phyloP scores from a whole-genome alignment of 2,329 filamentous ascomycete genomes.

The Penicillium occitanis region DNA sequence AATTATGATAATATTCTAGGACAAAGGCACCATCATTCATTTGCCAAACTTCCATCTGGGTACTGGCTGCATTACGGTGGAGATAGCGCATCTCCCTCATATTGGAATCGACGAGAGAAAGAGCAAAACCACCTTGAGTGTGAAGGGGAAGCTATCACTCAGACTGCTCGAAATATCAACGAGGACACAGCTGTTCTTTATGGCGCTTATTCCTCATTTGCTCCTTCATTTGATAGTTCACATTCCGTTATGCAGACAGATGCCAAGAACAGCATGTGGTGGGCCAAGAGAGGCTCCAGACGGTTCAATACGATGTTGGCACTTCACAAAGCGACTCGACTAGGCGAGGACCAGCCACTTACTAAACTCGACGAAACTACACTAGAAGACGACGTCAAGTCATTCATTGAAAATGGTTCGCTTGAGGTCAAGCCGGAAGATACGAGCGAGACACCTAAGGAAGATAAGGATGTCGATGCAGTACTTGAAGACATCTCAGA shows the following conservation, averaged over 20 bases:
- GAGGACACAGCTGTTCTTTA: conserved; percentile 40
- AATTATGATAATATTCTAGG: conserved; percentile 36
- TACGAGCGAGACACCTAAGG: conserved; percentile 12
- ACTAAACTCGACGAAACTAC: conserved; percentile 41
- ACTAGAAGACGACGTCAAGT: conserved; percentile 45
- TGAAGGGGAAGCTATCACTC: conserved; percentile 25
- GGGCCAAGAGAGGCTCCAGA: conserved; percentile 43
- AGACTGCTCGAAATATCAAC: conserved; percentile 29
- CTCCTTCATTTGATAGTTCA: conserved; percentile 48
- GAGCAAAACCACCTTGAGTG: conserved; percentile 25
- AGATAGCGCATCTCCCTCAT: conserved; percentile 39
- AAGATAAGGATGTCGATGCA: conserved; percentile 48
- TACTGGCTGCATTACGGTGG: conserved; percentile 48
- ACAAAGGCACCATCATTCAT: conserved; percentile 43
- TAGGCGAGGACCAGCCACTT: conserved; percentile 29
- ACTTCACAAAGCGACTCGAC: conserved; percentile 23
- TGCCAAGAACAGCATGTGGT: conserved; percentile 48
- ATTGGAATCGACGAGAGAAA: conserved; percentile 41
- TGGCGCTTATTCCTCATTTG: conserved; percentile 51
- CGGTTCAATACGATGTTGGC: conserved; percentile 41
- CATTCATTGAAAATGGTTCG: conserved; percentile 31
- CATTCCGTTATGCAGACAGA: conserved; percentile 44
- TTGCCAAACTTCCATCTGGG: conserved; percentile 41
- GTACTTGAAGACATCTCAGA: conserved; percentile 60
- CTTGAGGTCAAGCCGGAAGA: conserved; percentile 22